Base-by-base conservation (phyloP, 2,329 filamentous ascomycete genomes). In the Aspergillus persii region DNA sequence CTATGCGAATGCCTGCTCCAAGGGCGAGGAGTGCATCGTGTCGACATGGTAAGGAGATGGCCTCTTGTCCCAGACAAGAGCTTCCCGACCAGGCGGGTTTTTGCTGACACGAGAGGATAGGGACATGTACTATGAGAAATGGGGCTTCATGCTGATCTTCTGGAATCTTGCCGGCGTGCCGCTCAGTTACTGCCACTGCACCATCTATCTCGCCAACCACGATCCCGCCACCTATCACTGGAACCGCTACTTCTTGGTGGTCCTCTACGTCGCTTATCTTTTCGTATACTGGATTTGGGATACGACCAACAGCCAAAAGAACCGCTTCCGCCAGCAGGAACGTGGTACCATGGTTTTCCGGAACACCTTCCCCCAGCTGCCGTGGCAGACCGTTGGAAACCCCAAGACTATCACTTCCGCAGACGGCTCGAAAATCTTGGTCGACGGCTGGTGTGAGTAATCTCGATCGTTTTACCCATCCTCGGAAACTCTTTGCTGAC, bases 61-160 rank as follows among this genome's bases (percentile, higher is more conserved):
- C 31, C 12, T 27, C 9, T 41, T 7, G 23, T 47, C 8, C 9
- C 26, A 8, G n/a, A 23, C 8, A 23, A 18, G 44, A 26, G 26
- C 8, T n/a, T 47, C 23, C 36, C 12, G 36, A 3, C 15, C n/a
- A 12, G 4, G 30, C 8, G 6, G 33, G 50, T 26, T 7, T 5
- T 18, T 23, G n/a, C 65, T 69, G 49, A 71, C 54, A 26, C 29
- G 29, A n/a, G 15, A 23, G 9, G 29, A n/a, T 55, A 86, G 84
- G 89, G 92, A 96, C 71, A 96, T 96, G 89, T 96, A 96, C 81
- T 94, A 92, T 69, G 92, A 96, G 82, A 96, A 96, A 80, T 93
- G 91, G 86, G 92, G 92, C 54, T 96, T 96, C 81, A 96, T 96
- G 92, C 85, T 96, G 66, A 96, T 96, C 76, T 96, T 96, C 85